These are phyloP conservation scores for Pseudogymnoascus sp. DNA, from an alignment of 2,329 filamentous ascomycete genomes.

Conservation along the genomic window DNA sequence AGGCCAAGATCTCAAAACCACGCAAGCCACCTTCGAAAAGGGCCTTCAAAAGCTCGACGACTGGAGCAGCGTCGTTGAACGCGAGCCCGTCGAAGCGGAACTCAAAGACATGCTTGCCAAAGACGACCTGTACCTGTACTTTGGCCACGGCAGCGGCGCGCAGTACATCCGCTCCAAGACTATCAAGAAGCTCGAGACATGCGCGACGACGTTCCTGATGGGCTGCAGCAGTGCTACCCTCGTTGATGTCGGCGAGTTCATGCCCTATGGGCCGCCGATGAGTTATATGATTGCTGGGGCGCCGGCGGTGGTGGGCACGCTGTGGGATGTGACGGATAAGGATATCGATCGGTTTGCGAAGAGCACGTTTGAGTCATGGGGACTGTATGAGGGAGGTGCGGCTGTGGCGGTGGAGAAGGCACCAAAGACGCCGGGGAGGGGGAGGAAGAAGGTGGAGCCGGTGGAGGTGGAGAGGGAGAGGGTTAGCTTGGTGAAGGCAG, in stretches of 20 bases:
- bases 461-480: conserved; percentile 25
- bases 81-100: conserved; percentile 65
- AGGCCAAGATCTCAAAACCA: conserved; percentile 70
- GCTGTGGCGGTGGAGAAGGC: conserved; percentile 19
- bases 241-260: conserved; percentile 74
- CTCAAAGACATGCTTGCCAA: conserved; percentile 59
- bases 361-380: conserved; percentile 76
- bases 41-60: conserved; percentile 54
- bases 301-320: conserved; percentile 79
- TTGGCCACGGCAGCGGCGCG: conserved; percentile 88
- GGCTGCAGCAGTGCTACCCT: conserved; percentile 84
- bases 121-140: conserved; percentile 77
- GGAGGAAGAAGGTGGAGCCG: conserved; percentile 24
- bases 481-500: conserved; percentile 68
- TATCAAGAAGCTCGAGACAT: conserved; percentile 68
- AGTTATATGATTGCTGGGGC: conserved; percentile 85
- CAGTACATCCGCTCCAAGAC: conserved; percentile 87
- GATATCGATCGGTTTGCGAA: conserved; percentile 92
- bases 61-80: conserved; percentile 64
- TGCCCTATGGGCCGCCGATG: conserved; percentile 81
- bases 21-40: conserved; percentile 64
- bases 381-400: conserved; percentile 39
- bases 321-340: conserved; percentile 97
- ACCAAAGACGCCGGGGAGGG: conserved; percentile 26
- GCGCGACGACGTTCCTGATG: conserved; percentile 81